Percentiles rank a stretch among this genome's conserved stretches.
Conservation (phyloP, 2,329 filamentous ascomycete genomes). For the Dendrostoma leiphaemia region DNA sequence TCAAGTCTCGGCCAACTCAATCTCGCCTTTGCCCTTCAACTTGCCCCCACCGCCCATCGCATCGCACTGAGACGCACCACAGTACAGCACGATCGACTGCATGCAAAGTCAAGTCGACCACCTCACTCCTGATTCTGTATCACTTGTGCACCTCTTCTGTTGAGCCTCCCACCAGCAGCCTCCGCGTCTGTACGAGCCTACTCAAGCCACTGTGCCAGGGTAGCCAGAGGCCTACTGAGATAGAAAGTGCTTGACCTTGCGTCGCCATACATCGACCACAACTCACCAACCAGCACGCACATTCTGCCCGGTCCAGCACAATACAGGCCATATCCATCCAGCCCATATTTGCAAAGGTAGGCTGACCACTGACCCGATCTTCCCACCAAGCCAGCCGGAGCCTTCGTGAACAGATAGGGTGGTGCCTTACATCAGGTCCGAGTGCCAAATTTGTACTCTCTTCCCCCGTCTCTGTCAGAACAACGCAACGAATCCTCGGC, state of each 20-base stretch:
- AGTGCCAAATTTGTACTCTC: conserved; percentile 9
- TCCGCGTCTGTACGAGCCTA: conserved; percentile 19
- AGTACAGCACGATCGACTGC: conserved; percentile 6
- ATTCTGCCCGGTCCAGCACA: background rate
- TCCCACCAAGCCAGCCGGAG: background rate
- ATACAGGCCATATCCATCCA: too few relatives aligned
- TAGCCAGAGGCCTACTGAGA: conserved; percentile 16
- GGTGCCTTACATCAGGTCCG: background rate
- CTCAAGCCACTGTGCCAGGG: conserved; percentile 21
- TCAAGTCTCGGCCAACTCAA: conserved; percentile 1
- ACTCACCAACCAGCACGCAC: conserved; percentile 7
- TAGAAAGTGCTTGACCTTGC: conserved; percentile 15
- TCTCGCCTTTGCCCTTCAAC: background rate
- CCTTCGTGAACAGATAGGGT: background rate
- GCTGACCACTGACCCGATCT: background rate
- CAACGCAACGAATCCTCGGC: background rate
- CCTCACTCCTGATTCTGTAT: conserved; percentile 17
- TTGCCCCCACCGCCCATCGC: background rate
- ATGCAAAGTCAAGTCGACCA: conserved; percentile 5
- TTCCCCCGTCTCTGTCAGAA: background rate
- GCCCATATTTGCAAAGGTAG: background rate
- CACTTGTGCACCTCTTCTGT: conserved; percentile 18
- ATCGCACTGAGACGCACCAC: background rate
- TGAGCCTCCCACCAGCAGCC: conserved; percentile 19
- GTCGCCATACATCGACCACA: conserved; percentile 10